Evolutionary conservation across 352 stramenopile genomes (phyloP), one percentile per base, ranked within the genome.

Genomic region (Hyaloperonospora brassicae): DNA sequence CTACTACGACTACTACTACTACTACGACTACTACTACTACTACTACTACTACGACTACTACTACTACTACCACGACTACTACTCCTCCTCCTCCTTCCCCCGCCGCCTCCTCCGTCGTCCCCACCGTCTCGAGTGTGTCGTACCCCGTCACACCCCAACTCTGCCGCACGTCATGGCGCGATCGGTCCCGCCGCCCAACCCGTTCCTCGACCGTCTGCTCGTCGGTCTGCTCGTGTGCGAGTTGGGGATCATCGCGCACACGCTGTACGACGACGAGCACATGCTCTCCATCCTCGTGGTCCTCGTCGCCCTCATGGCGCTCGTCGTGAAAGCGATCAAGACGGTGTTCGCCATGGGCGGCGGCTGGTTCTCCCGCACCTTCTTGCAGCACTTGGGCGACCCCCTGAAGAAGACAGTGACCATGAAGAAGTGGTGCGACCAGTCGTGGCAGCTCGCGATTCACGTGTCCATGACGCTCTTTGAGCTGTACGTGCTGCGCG

Each of bases 371-470:
- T 89, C 80, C 51, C 73, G 76, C 56, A 87, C 66, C 1, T 87
- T 86, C 59, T 63, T 93, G 52, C 60, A 89, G 64, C 79, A 92
- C 67, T 59, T 92, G 17, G 76, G 79, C 6, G 76, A 95, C 56
- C 85, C 85, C 35, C 66, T 95, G 14, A 80, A 79, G 63, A 93
- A 93, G 63, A 43, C 67, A 22, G 61, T 90, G 57, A 79, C 83
- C 31, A 87, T 91, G 77, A 89, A 90, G 60, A 95, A 95, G 62
- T 95, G 84, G 75, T 86, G 72, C 40, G 84, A 93, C 54, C 85
- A 95, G 75, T 90, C 81, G 23, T 95, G 85, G 85, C 84, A 93
- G 59, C 65, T 94, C 23, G 74, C 57, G 40, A 88, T 93, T 64
- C 85, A 95, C 62, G 68, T 75, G 31, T 83, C 70, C 21, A 92